Conservation (phyloP, 78 protist genomes). For the Monocercomonoides exilis region DNA sequence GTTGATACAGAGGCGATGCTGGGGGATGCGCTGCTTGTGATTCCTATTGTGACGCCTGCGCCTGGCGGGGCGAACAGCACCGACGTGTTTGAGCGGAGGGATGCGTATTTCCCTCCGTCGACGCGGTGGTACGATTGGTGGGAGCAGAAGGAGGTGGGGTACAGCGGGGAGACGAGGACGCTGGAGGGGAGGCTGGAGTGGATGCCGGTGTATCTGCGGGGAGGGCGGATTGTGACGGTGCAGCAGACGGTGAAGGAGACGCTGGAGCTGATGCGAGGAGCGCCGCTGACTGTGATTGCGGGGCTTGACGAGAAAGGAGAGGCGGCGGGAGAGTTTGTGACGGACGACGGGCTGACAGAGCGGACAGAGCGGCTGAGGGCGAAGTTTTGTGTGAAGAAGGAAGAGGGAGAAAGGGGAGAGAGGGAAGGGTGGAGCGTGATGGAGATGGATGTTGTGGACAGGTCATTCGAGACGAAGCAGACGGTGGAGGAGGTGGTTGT, state of each 20-base stretch:
- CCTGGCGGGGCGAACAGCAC: too few species aligned
- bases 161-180: not conserved
- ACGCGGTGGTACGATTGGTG: slow-evolving; percentile 6
- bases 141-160: not conserved
- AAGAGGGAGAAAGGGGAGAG: too few species aligned
- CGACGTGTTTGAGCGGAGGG: not conserved
- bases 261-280: slow-evolving; percentile 5
- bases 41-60: not conserved
- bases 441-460: too few species aligned
- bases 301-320: not conserved
- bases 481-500: not conserved
- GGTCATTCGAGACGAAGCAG: not conserved
- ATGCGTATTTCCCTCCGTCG: not conserved
- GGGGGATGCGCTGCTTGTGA: slow-evolving; percentile 13
- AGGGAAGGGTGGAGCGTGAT: too few species aligned
- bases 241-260: slow-evolving; percentile 7
- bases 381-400: not conserved
- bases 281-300: not conserved
- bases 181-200: not conserved
- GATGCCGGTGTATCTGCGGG: not conserved
- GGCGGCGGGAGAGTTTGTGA: not conserved
- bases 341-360: not conserved
- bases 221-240: not conserved
- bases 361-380: not conserved
- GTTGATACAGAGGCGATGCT: slow-evolving; percentile 1